phyloP scores from a whole-genome alignment of 73 alveolate genomes.

The Blepharisma japonicum region DNA sequence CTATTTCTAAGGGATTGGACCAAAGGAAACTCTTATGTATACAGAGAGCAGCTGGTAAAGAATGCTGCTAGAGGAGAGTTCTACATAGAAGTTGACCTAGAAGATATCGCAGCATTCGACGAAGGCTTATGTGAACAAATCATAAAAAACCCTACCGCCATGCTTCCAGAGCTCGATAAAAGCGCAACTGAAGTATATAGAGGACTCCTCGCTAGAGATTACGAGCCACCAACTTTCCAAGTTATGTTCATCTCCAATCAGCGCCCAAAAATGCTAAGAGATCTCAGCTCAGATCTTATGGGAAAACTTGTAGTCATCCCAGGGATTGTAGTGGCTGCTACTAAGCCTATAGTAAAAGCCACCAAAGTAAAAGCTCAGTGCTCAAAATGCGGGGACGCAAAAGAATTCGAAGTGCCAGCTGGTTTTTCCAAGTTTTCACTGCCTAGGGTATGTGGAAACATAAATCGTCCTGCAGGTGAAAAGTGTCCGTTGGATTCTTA shows the following conservation, averaged over 20 bases:
- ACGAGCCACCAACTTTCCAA: slow-evolving; percentile 40
- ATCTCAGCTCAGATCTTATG: slow-evolving; percentile 68
- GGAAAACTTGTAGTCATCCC: slow-evolving; percentile 84
- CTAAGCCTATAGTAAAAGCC: slow-evolving; percentile 78
- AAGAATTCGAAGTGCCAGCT: slow-evolving; percentile 60
- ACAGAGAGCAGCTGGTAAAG: slow-evolving; percentile 58
- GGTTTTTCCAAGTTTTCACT: slow-evolving; percentile 76
- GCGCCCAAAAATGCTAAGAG: slow-evolving; percentile 68
- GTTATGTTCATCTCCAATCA: slow-evolving; percentile 51
- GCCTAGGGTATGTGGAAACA: slow-evolving; percentile 76
- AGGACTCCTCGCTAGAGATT: slow-evolving; percentile 5
- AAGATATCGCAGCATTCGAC: slow-evolving; percentile 51
- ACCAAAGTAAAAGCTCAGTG: slow-evolving; percentile 74
- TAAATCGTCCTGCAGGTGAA: slow-evolving; percentile 70
- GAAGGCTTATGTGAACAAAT: slow-evolving; percentile 36
- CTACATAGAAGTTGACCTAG: slow-evolving; percentile 55
- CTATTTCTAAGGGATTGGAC: slow-evolving; percentile 48
- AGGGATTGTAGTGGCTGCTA: slow-evolving; percentile 90
- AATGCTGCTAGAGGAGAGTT: slow-evolving; percentile 36
- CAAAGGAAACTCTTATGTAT: slow-evolving; percentile 42
- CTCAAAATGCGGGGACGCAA: slow-evolving; percentile 80
- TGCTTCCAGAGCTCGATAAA: slow-evolving; percentile 51
- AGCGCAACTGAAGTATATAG: slow-evolving; percentile 25
- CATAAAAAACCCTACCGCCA: slow-evolving; percentile 47
- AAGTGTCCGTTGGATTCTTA: slow-evolving; percentile 93